Percentiles rank a stretch among this genome's conserved stretches.
These are phyloP conservation scores for Calocera cornea DNA, from an alignment of 768 basidiomycete genomes.

Conservation along the genomic window DNA sequence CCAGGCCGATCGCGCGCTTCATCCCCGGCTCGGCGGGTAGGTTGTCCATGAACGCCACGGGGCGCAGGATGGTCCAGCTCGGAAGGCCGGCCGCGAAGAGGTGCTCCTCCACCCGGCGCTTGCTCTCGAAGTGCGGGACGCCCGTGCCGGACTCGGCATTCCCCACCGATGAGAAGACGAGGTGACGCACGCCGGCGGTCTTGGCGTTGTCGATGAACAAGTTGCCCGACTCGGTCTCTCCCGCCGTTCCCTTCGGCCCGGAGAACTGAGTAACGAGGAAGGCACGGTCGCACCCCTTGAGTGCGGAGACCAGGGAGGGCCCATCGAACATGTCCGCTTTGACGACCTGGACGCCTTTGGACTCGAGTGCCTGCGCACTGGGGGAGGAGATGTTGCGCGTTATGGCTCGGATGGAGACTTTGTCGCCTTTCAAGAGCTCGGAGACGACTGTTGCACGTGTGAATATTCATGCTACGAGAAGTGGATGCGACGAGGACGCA, in stretches of 20 bases:
- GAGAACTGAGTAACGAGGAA: constrained; percentile 17
- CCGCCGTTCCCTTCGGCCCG: constrained; percentile 6
- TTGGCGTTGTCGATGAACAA: constrained; percentile 19
- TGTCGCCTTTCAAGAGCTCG: constrained; percentile 2
- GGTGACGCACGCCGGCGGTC: constrained; percentile 13
- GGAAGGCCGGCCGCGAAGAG: constrained; percentile 16
- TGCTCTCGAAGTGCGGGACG: constrained; percentile 22
- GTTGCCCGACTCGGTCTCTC: constrained; percentile 18
- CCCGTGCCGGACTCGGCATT: constrained; percentile 13
- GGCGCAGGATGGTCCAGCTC: constrained; percentile 16
- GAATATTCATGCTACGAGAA: not conserved
- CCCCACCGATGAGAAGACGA: constrained; percentile 20
- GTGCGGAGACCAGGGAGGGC: constrained; percentile 10
- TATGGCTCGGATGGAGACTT: constrained; percentile 14
- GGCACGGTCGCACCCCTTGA: constrained; percentile 16
- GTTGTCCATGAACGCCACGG: constrained; percentile 22
- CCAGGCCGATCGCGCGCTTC: constrained; percentile 12
- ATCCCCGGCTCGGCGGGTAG: constrained; percentile 13
- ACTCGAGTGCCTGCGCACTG: constrained; percentile 13
- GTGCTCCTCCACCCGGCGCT: constrained; percentile 17
- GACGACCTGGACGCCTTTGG: constrained; percentile 15
- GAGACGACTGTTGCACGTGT: not conserved
- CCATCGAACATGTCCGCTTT: constrained; percentile 15
- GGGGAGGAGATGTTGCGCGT: constrained; percentile 17
- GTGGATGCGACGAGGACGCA: not conserved